Percentiles rank a stretch among this genome's conserved stretches.
phyloP scores from a whole-genome alignment of 2,329 filamentous ascomycete species.

The Magnaporthiopsis poae region DNA sequence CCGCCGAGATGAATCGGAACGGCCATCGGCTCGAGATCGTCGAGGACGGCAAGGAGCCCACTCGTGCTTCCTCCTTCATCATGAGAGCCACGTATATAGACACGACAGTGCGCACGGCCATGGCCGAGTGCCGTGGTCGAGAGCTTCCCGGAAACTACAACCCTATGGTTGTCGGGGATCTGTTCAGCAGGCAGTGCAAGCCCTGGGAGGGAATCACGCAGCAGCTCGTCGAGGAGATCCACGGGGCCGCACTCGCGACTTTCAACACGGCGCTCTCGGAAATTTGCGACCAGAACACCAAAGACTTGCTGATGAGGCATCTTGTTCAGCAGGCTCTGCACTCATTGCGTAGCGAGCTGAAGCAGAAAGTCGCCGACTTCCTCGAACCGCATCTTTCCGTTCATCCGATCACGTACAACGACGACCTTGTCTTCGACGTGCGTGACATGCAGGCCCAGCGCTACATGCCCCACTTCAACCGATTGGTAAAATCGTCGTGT shows the following conservation, averaged over 20 bases:
- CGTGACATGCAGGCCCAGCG: constrained; percentile 17
- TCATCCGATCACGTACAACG: constrained; percentile 32
- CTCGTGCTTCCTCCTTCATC: background rate
- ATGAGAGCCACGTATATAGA: constrained; percentile 11
- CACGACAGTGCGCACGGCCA: constrained; percentile 17
- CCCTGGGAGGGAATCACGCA: constrained; percentile 20
- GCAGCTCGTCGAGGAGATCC: constrained; percentile 10
- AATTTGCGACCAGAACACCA: constrained; percentile 16
- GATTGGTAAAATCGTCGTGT: no score
- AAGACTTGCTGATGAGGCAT: constrained; percentile 9
- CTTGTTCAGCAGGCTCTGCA: constrained; percentile 16
- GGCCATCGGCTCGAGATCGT: constrained; percentile 33
- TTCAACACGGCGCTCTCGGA: constrained; percentile 15
- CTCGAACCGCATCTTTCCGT: constrained; percentile 17
- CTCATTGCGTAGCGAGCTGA: constrained; percentile 13
- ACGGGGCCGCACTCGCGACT: constrained; percentile 15
- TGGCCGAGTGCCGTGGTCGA: constrained; percentile 21
- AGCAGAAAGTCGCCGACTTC: constrained; percentile 19
- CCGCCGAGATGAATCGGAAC: constrained; percentile 27
- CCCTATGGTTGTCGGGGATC: constrained; percentile 23
- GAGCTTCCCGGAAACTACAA: constrained; percentile 27
- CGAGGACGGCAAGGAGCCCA: constrained; percentile 10
- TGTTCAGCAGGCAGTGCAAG: constrained; percentile 24
- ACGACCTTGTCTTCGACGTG: constrained; percentile 25
- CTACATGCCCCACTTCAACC: no score